Base-by-base conservation (phyloP, 1,284 basidiomycete species). In the Melanopsichium pennsylvanicum region DNA sequence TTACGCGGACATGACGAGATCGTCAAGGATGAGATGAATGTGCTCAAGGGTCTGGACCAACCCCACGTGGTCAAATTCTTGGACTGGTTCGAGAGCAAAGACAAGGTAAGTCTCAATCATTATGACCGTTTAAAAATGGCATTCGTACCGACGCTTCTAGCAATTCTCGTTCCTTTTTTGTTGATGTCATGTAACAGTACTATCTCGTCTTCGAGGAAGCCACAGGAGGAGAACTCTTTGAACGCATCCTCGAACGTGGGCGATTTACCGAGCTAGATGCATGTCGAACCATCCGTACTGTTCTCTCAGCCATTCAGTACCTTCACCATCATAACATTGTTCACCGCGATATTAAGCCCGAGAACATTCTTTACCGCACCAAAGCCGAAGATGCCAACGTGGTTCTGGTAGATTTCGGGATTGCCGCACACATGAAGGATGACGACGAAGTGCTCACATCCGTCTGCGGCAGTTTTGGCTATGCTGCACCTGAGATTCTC, bases 361-460 rank as follows among this genome's bases (percentile, higher is more conserved):
- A 97, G 82, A 97, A 97, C 79, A 95, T 96, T 59, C 85, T 96
- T 8, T 96, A 92, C 81, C 88, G 91, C 47, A 90, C 90, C 9
- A 71, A 79, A 56, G 88, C 86, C 3, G 80, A 85, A 11, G 76
- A 80, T 48, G 93, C 89, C 18, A 78, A 81, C 39, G 75, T 81
- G 9, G 77, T 81, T 9, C 52, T 81, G n/a, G 79, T 80, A 40
- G 96, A 98, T 82, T 97, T 98, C 81, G 96, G 96, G 68, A 97
- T 98, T 29, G 52, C 58, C 35, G 46, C 51, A 47, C 49, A 72
- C 39, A 55, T 75, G 57, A 47, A 61, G 58, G 40, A 61, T 44
- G 83, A 89, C 0, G 88, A 89, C 27, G 90, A 95, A 76, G 87
- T 90, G 58, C 84, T 97, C 2, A 88, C 87, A 21, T 88, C 88